Evolutionary conservation across 1,139 yeast species (phyloP), one percentile per base, ranked within the genome.

Genomic region (Hansenula anomala): DNA sequence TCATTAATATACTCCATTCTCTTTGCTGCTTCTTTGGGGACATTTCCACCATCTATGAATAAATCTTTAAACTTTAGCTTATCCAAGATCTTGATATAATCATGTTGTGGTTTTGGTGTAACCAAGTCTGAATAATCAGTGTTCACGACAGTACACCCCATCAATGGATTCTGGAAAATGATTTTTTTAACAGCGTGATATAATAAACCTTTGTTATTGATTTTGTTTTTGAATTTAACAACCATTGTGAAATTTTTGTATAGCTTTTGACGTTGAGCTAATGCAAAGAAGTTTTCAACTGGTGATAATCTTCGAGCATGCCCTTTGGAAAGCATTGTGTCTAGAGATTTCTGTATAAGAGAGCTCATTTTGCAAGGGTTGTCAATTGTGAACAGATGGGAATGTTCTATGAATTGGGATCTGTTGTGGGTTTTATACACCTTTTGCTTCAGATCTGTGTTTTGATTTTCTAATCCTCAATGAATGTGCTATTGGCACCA

Each of bases 211-310:
- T 14, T 18, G 12, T 28, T 11, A 15, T 28, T 16, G 15, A 32
- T 16, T 14, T 27, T 28, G 12, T 25, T 14, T 27, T 32, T 28
- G n/a, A 16, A 37, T 14, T 14, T 28, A 7, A 22, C n/a, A 16
- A 37, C 18, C 10, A 37, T 14, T 10, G 24, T 11, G 13, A 37
- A 37, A 1, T 18, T 14, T 5, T 24, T 33, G 28, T 31, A 37
- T 6, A 37, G n/a, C 17, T 28, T 23, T 14, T 33, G 33, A 12
- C 39, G 34, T 19, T 32, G 36, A 4, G 17, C 10, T 11, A 30
- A n/a, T 1, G 36, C 29, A 16, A 37, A 37, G 17, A 33, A 37
- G 24, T 37, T 33, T 13, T 37, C 39, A 6, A 33, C n/a, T 20
- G 22, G 22, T 6, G 8, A 20, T 20, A 6, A 20, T 20, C 22